Base-by-base conservation (phyloP, 768 basidiomycete genomes). In the Lentinula boryana region DNA sequence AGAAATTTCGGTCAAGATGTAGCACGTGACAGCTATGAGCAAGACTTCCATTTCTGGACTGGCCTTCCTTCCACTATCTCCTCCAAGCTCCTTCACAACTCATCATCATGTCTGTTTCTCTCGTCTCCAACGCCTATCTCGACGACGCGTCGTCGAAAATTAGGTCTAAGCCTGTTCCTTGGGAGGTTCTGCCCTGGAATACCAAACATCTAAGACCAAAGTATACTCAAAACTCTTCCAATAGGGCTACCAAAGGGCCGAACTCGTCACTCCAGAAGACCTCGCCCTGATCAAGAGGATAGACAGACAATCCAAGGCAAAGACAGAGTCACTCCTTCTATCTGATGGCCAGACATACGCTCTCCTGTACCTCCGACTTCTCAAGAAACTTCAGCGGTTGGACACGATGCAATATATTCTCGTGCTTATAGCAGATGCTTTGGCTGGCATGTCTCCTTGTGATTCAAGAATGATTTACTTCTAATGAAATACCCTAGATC, bases 191-290 rank as follows among this genome's bases (percentile, higher is more conserved):
- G 9, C 2, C 5, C 55, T 1, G 3, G 16, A 8, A 13, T 13
- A n/a, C 5, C 27, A 8, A 15, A 3, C 4, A 36, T 18, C 12
- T 23, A 21, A 4, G 0, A 16, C 33, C 15, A 21, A 49, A 38
- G 21, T 48, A 41, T 54, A 44, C 48, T 51, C 48, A 44, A 35
- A 27, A 44, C 68, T 55, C 35, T 53, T 40, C 32, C 49, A 54
- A 23, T 66, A 98, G 95, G 94, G 91, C 62, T 97, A 98, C 77
- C 95, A 97, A 76, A 88, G 96, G 65, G 95, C 93, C 49, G 93
- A 87, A 49, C 84, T 95, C 46, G 84, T 98, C 68, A 91, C 93
- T 9, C 80, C 83, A 4, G 94, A 97, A 60, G 95, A 98, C 71
- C 83, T 97, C 15, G 75, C 82, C 10, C 82, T 91, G 65, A 87